phyloP scores from a whole-genome alignment of 805 yeast genomes.

The Wickerhamiella dianesei region DNA sequence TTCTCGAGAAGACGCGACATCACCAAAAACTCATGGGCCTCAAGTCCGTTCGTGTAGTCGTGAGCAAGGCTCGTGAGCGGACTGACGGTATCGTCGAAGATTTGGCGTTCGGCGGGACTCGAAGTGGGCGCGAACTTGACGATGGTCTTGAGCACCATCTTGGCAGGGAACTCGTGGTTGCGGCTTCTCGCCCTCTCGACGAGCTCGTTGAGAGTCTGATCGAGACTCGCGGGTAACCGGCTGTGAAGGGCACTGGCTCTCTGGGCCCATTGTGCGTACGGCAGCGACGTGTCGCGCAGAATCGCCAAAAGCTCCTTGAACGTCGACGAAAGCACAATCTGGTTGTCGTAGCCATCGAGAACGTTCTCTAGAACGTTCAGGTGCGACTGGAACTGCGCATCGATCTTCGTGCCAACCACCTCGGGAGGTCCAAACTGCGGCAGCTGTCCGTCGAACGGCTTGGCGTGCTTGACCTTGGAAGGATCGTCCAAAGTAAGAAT shows the following conservation, averaged over 20 bases:
- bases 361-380: slow-evolving; percentile 59
- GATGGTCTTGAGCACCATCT: slow-evolving; percentile 59
- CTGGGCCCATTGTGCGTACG: slow-evolving; percentile 83
- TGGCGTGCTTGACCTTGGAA: slow-evolving; percentile 90
- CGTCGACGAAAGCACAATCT: slow-evolving; percentile 79
- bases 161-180: slow-evolving; percentile 84
- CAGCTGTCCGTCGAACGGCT: slow-evolving; percentile 86
- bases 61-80: slow-evolving; percentile 64
- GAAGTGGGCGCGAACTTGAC: slow-evolving; percentile 48
- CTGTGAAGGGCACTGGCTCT: slow-evolving; percentile 84
- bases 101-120: slow-evolving; percentile 30
- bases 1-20: slow-evolving; percentile 56
- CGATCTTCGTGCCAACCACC: slow-evolving; percentile 71
- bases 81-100: slow-evolving; percentile 45
- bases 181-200: slow-evolving; percentile 54
- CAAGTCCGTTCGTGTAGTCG: slow-evolving; percentile 60
- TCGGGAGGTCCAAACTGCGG: slow-evolving; percentile 80
- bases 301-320: slow-evolving; percentile 58
- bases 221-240: slow-evolving; percentile 69
- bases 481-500: slow-evolving; percentile 93
- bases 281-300: slow-evolving; percentile 67
- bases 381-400: slow-evolving; percentile 51
- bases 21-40: slow-evolving; percentile 69
- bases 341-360: slow-evolving; percentile 86
- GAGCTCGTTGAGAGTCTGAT: slow-evolving; percentile 47